Base-by-base conservation (phyloP, 495 filamentous ascomycete species). In the Staphylotrichum longicolle region DNA sequence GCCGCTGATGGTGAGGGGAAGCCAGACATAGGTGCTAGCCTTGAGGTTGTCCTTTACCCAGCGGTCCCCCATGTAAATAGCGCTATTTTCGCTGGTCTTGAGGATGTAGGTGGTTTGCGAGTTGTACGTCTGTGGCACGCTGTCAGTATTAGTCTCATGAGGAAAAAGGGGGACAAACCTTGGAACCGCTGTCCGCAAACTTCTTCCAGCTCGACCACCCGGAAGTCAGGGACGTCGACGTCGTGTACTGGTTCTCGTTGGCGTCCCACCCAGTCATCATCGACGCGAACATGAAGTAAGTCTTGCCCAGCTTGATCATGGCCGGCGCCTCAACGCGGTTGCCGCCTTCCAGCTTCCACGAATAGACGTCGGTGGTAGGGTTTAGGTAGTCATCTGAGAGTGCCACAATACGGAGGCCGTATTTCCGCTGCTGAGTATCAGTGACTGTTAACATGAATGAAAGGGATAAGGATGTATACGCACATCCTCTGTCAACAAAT, bases 11-110 rank as follows among this genome's bases (percentile, higher is more conserved):
- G 63, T 76, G 2, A 88, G 73, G 5, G 86, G 86, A 0, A 89
- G 78, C 86, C 86, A 89, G 35, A 89, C 72, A 66, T 89, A 89
- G 5, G 85, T 84, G 45, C 77, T 80, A 30, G 80, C 71, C 78
- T 82, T 81, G 0, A 89, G 76, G 66, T 88, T 86, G 15, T 63
- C 60, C 15, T 75, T 78, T 3, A 82, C 66, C 86, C 86, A 89
- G 5, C 86, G 78, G 71, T 89, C 86, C 52, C 86, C 86, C 75
- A 88, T 82, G 71, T 88, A 89, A 57, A 85, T 84, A 49, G 69
- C 72, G n/a, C 59, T 70, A 55, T 15, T 54, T 20, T 41, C 35
- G 52, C 52, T 42, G 15, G 52, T 54, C 1, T 80, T 73, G 39
- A 85, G 73, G 56, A 83, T 70, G 57, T 74, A 83, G 32, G 74